These are phyloP conservation scores for Cubamyces lactineus DNA, from an alignment of 768 basidiomycete genomes.

Conservation along the genomic window DNA sequence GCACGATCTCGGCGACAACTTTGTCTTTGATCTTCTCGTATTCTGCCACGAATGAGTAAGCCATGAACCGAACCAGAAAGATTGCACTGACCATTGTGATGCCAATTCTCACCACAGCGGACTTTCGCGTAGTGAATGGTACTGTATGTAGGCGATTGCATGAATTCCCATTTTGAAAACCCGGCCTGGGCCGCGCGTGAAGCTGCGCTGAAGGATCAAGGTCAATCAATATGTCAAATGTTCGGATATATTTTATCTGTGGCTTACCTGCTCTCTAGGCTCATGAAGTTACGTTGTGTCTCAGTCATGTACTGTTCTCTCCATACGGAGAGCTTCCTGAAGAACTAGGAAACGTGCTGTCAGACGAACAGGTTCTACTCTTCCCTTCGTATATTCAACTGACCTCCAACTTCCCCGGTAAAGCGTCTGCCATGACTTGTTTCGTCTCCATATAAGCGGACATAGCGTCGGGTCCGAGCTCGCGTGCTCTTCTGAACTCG, in stretches of 20 bases:
- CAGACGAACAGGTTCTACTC: neutral
- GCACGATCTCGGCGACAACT: conserved; percentile 37
- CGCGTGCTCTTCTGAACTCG: conserved; percentile 28
- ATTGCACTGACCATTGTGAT: conserved; percentile 39
- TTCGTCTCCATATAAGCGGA: conserved; percentile 21
- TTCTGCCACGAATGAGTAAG: conserved; percentile 32
- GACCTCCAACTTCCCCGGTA: conserved; percentile 21
- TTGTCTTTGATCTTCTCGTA: conserved; percentile 27
- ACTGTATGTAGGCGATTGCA: conserved; percentile 45
- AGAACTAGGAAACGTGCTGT: neutral
- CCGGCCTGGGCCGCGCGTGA: conserved; percentile 42
- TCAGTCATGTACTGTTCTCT: neutral
- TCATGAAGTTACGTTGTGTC: too few relatives aligned
- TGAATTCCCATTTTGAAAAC: conserved; percentile 47
- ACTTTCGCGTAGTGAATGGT: conserved; percentile 42
- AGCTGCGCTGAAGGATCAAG: conserved; percentile 38
- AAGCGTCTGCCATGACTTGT: conserved; percentile 7
- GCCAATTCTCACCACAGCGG: conserved; percentile 44
- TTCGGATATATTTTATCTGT: too few relatives aligned
- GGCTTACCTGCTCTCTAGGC: conserved; percentile 10
- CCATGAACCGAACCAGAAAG: neutral
- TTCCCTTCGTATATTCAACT: too few relatives aligned
- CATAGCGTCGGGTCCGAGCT: conserved; percentile 13
- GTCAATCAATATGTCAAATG: too few relatives aligned
- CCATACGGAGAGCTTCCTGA: conserved; percentile 18